These are phyloP conservation scores for Helotiales sp. DNA, from an alignment of 2,329 filamentous ascomycete species.

Conservation along the genomic window DNA sequence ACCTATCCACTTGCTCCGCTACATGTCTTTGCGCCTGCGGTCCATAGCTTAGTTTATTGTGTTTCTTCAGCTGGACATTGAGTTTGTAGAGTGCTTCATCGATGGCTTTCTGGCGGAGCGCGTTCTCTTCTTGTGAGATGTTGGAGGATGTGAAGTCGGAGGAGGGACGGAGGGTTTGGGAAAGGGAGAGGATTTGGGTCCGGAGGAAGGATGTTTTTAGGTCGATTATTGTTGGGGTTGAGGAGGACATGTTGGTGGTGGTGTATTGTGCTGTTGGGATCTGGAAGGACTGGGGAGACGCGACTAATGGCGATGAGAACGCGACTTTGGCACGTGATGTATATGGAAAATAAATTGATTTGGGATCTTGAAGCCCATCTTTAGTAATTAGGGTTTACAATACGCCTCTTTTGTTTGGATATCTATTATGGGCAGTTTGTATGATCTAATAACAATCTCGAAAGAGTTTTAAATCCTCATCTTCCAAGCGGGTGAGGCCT, in stretches of 20 bases:
- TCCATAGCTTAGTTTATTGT: conserved; percentile 65
- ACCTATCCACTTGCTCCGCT: conserved; percentile 68
- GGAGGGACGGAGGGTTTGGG: conserved; percentile 58
- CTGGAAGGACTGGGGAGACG: background rate
- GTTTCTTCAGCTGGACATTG: conserved; percentile 63
- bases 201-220: conserved; percentile 66
- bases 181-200: conserved; percentile 62
- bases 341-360: background rate
- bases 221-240: conserved; percentile 55
- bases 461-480: too few species aligned
- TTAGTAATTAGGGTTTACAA: too few species aligned
- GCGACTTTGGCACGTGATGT: background rate
- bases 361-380: background rate
- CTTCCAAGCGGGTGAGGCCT: too few species aligned
- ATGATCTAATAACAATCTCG: too few species aligned
- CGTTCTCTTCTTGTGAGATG: conserved; percentile 44
- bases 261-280: background rate
- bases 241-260: conserved; percentile 29
- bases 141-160: conserved; percentile 45
- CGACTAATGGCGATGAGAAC: too few species aligned
- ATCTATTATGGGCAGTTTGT: too few species aligned
- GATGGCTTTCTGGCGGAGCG: conserved; percentile 46
- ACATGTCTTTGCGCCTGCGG: conserved; percentile 70
- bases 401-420: too few species aligned
- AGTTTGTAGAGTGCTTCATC: conserved; percentile 58